These are phyloP conservation scores for Hydrangea macrophylla DNA, from an alignment of 148 eudicot species.

Conservation along the genomic window DNA sequence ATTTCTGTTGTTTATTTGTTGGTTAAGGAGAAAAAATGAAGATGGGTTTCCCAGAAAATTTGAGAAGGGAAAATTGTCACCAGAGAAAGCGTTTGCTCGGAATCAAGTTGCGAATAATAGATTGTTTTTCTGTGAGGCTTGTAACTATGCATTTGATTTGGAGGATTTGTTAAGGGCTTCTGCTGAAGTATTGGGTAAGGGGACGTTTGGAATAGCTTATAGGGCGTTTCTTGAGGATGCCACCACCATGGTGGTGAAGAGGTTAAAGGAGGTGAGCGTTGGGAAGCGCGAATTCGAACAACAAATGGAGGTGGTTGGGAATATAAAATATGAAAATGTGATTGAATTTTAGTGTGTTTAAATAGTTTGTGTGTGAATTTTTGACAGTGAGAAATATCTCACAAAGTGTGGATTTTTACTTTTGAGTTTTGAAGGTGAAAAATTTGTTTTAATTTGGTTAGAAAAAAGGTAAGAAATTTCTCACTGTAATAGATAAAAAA, in stretches of 20 bases:
- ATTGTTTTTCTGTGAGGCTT: conserved; percentile 80
- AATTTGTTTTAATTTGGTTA: no score
- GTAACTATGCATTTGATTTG: conserved; percentile 79
- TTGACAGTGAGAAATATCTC: no score
- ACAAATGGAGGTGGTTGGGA: conserved; percentile 83
- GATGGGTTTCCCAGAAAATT: conserved; percentile 54
- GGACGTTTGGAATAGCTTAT: conserved; percentile 82
- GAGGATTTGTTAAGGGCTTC: conserved; percentile 95
- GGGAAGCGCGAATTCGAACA: no score
- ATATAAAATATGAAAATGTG: conserved; percentile 75
- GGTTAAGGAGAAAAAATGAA: conserved; percentile 36
- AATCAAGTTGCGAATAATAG: conserved; percentile 58
- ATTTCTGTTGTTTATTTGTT: conserved; percentile 41
- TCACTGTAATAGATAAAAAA: no score
- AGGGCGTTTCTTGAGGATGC: conserved; percentile 87
- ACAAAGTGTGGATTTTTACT: no score
- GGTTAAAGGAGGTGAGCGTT: no score
- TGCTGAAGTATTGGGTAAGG: conserved; percentile 95
- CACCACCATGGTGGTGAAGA: conserved; percentile 75
- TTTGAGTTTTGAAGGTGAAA: no score
- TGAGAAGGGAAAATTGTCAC: conserved; percentile 60
- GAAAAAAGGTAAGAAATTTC: no score
- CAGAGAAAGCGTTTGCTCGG: conserved; percentile 58
- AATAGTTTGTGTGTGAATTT: no score
- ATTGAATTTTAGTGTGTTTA: no score